Evolutionary conservation across 306 rosid genomes (phyloP).

Genomic region (Gynostemma pentaphyllum): DNA sequence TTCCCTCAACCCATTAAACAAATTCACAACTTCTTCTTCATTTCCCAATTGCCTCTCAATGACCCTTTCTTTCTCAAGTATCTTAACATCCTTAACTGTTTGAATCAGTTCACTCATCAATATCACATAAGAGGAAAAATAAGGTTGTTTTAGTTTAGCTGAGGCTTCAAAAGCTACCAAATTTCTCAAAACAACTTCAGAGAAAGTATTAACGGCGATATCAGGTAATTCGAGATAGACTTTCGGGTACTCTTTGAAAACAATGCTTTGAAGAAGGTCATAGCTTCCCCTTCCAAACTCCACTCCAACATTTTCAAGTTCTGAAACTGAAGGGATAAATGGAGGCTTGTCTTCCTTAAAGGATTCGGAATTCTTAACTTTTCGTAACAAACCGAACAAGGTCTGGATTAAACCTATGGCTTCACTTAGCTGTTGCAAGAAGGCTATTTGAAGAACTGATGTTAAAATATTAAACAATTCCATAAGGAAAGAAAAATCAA

Average conservation of each 20-base stretch:
- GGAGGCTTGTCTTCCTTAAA: neutral
- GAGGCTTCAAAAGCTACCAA: neutral
- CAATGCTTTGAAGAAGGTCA: neutral
- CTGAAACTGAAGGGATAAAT: neutral
- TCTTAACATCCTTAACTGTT: neutral
- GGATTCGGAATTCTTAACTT: neutral
- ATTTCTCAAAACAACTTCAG: constrained; percentile 5
- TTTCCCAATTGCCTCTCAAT: neutral
- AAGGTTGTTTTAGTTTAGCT: neutral
- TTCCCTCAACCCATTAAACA: neutral
- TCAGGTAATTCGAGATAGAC: neutral
- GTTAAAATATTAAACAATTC: neutral
- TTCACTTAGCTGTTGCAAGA: constrained; percentile 1
- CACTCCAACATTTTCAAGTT: neutral
- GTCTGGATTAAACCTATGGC: neutral
- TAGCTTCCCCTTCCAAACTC: neutral
- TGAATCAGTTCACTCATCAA: constrained; percentile 3
- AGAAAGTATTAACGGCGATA: neutral
- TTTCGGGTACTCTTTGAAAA: no score
- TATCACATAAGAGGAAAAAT: neutral
- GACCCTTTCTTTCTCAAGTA: neutral
- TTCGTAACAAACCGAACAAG: neutral
- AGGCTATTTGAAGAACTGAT: neutral
- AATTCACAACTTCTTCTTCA: constrained; percentile 3
- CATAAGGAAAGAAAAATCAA: neutral